These are phyloP conservation scores for Schizosaccharomyces japonicus DNA, from an alignment of 805 yeast species.

Conservation along the genomic window DNA sequence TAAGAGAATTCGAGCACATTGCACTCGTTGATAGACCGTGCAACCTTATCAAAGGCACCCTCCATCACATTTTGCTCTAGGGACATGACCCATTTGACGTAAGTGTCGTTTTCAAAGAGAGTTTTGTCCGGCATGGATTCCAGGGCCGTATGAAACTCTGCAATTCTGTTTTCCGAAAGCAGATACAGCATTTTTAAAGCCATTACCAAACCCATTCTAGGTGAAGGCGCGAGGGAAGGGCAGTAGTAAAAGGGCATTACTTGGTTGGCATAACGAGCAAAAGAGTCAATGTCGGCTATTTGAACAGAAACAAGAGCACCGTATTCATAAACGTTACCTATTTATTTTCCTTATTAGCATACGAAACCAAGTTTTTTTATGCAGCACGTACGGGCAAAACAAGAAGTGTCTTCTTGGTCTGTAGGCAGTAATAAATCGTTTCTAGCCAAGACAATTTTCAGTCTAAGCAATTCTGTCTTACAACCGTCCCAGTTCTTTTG, in stretches of 20 bases:
- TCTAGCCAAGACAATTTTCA: background rate
- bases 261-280: conserved; percentile 49
- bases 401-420: background rate
- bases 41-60: conserved; percentile 76
- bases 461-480: background rate
- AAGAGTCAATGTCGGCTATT: conserved; percentile 33
- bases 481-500: background rate
- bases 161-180: conserved; percentile 61
- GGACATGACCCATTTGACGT: conserved; percentile 59
- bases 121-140: conserved; percentile 40
- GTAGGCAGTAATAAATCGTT: background rate
- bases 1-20: background rate
- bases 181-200: conserved; percentile 55
- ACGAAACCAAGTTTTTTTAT: background rate
- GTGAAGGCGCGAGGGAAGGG: conserved; percentile 36
- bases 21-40: background rate
- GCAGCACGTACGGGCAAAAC: background rate
- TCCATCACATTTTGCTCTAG: conserved; percentile 89
- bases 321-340: conserved; percentile 53
- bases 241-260: conserved; percentile 57
- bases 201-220: conserved; percentile 46
- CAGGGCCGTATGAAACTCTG: conserved; percentile 72
- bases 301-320: conserved; percentile 67
- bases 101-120: conserved; percentile 34
- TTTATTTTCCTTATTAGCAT: background rate